Evolutionary conservation across 2,329 filamentous ascomycete genomes (phyloP), one percentile per base, ranked within the genome.

Genomic region (Mollisiaceae sp.): DNA sequence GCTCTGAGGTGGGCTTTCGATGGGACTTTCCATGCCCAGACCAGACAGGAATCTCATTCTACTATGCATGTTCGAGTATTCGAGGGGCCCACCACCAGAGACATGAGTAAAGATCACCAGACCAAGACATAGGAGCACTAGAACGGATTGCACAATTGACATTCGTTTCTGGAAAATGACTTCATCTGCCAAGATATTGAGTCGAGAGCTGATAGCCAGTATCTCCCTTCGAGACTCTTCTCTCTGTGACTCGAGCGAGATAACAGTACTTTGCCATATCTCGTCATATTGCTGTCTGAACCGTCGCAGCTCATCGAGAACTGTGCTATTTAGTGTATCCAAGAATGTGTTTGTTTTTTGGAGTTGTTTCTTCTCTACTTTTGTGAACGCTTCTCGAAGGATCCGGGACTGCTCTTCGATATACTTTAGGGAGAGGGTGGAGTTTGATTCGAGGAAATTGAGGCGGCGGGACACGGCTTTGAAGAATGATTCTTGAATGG

Each of bases 401-500:
- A 97, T 93, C 58, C 89, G 90, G 4, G 94, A 97, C 77, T 98
- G 95, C 66, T 97, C 93, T 79, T 98, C 94, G 66, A 99, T 97
- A 75, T 99, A 99, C 74, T 97, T 92, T 9, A 98, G 82, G 0
- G 94, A 97, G 12, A 98, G 83, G 0, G 94, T 97, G 12, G 94
- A 93, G 76, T 98, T 99, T 18, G 92, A 87, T 78, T 99, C 95
- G 8, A 98, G 88, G 72, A 94, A 89, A 70, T 94, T 92, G 4
- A 99, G 84, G 1, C 95, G 91, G 78, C 98, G 98, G 69, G 94
- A 93, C 9, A 98, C 90, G 4, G 93, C 92, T 77, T 98, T 98
- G 85, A 97, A 99, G 79, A 99, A 98, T 1, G 92, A 95, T 76
- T 99, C 95, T 77, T 99, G 95, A 0, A 96, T 95, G 0, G 94